Base-by-base conservation (phyloP, 2,329 filamentous ascomycete genomes). In the Calonectria crousiana region DNA sequence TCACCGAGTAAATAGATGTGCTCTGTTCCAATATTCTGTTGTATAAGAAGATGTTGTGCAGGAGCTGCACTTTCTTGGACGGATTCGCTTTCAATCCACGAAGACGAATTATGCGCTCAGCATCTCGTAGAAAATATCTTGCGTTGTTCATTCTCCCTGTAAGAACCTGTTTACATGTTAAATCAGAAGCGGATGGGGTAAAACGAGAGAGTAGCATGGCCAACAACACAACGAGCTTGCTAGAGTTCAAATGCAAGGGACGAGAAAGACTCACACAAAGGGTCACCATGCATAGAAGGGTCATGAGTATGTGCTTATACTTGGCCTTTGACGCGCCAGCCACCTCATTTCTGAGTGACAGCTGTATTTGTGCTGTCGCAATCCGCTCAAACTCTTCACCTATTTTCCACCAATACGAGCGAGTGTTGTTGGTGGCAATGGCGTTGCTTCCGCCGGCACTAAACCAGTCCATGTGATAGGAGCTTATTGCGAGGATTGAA, bases 241-340 rank as follows among this genome's bases (percentile, higher is more conserved):
- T n/a, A 20, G 10, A 8, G 2, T 11, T n/a, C 0, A 26, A 20
- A 32, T 20, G 16, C 5, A n/a, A 64, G 10, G 1, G 36, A n/a
- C 5, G 14, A 13, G 36, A 1, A 34, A n/a, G 20, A 64, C 60
- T 64, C 16, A 64, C 60, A 32, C 23, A 64, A 23, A 47, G 32
- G 1, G 60, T 64, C 11, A 64, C 41, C 60, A 64, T 64, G 4
- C 36, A 64, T 2, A 64, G 11, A 47, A 64, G 60, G 11, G 36
- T 64, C 60, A 64, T 64, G 16, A 64, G 36, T 32, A 64, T 47
- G 26, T 64, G 36, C 11, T 64, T 64, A 18, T 64, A 64, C 30
- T 64, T 64, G 26, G 60, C 60, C 14, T 60, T 60, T n/a, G 56
- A 38, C 20, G 34, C 34, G 8, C 56, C 56, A 0, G 13, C 16